A percentile compares a stretch with the other conserved stretches of the same genome.
Evolutionary conservation across 2,329 filamentous ascomycete species (phyloP).

Genomic region (Pleochaeta shiraiana): DNA sequence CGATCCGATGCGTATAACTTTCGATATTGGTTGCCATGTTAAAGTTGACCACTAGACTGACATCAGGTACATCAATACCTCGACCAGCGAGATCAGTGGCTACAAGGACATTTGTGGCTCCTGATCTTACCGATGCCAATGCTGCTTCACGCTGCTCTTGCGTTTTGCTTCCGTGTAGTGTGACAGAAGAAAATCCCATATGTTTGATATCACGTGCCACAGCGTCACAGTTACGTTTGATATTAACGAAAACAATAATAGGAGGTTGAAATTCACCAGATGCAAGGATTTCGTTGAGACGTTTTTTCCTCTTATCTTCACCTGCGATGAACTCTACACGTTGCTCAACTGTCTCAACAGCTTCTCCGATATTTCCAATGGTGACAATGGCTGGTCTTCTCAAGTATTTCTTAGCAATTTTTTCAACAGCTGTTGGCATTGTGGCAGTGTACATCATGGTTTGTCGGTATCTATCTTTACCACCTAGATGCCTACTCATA

Average conservation of each 20-base stretch:
- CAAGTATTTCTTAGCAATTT: slow-evolving; percentile 92
- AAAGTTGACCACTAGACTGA: slow-evolving; percentile 91
- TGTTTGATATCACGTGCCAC: slow-evolving; percentile 85
- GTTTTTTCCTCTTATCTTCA: slow-evolving; percentile 93
- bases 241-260: slow-evolving; percentile 99
- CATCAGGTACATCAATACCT: slow-evolving; percentile 94
- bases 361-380: slow-evolving; percentile 86
- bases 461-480: slow-evolving; percentile 67
- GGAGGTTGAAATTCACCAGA: slow-evolving; percentile 65
- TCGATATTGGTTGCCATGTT: slow-evolving; percentile 94
- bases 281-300: slow-evolving; percentile 71
- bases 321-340: slow-evolving; percentile 78
- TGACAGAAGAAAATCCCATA: slow-evolving; percentile 79
- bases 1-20: slow-evolving; percentile 89
- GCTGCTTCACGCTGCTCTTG: slow-evolving; percentile 96
- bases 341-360: slow-evolving; percentile 94
- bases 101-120: slow-evolving; percentile 68
- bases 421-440: slow-evolving; percentile 82
- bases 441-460: slow-evolving; percentile 99
- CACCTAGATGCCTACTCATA: slow-evolving; percentile 65
- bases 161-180: slow-evolving; percentile 86
- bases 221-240: slow-evolving; percentile 96
- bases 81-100: slow-evolving; percentile 89
- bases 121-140: slow-evolving; percentile 61
- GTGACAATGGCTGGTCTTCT: slow-evolving; percentile 83